These are phyloP conservation scores for Plantago major DNA, from an alignment of 257 asterid species.

Conservation along the genomic window DNA sequence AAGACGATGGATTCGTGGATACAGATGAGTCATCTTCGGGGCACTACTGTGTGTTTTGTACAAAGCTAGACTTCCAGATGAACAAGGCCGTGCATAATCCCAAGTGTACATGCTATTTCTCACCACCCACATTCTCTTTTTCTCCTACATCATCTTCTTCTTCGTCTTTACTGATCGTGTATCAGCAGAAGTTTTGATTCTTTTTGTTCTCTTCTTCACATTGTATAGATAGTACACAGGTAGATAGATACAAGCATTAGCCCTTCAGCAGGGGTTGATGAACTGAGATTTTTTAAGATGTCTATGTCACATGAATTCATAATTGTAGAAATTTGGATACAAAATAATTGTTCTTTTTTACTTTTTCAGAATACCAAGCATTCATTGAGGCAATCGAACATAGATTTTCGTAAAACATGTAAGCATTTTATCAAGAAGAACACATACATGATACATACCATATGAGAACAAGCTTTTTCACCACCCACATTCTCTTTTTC, in stretches of 20 bases:
- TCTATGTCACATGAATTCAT: constrained; percentile 15
- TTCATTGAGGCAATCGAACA: constrained; percentile 28
- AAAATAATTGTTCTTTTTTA: constrained; percentile 2
- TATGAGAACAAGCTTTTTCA: too few species aligned
- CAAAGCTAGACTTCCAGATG: constrained; percentile 51
- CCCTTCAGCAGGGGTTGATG: constrained; percentile 6
- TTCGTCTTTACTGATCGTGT: constrained; percentile 42
- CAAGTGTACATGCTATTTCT: constrained; percentile 56
- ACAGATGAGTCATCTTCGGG: constrained; percentile 32
- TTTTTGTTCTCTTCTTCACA: constrained; percentile 3
- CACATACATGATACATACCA: too few species aligned
- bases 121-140: constrained; percentile 40
- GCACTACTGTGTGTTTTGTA: constrained; percentile 73
- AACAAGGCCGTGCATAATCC: constrained; percentile 49
- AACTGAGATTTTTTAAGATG: constrained; percentile 19
- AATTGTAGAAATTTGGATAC: constrained; percentile 3
- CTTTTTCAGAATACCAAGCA: constrained; percentile 1
- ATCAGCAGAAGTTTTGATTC: constrained; percentile 27
- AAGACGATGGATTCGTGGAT: constrained; percentile 22
- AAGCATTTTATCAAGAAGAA: too few species aligned
- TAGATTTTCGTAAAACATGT: too few species aligned
- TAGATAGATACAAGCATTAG: constrained; percentile 16
- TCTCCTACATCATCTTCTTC: constrained; percentile 47
- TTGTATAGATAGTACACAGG: constrained; percentile 32
- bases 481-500: too few species aligned